Evolutionary conservation across 768 basidiomycete species (phyloP).

Genomic region (Pleurotus platypus): DNA sequence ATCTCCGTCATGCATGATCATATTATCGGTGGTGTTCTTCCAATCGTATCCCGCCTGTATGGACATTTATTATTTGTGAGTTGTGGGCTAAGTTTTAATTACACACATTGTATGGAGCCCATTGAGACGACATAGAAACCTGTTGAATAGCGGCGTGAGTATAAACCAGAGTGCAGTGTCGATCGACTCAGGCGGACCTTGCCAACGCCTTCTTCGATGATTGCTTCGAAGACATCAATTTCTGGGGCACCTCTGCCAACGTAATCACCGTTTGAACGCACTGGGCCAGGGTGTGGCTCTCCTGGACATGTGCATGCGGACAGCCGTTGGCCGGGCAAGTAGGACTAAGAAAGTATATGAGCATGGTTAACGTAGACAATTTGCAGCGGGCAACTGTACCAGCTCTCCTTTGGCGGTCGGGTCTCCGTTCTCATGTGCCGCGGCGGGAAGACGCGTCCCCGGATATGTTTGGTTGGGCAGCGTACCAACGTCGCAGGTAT

Average conservation of each 20-base stretch:
- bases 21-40: conserved; percentile 46
- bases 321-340: conserved; percentile 59
- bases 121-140: conserved; percentile 46
- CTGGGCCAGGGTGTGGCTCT: conserved; percentile 40
- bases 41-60: conserved; percentile 54
- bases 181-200: conserved; percentile 13
- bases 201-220: conserved; percentile 23
- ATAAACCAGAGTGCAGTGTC: background rate
- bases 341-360: conserved; percentile 36
- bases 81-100: conserved; percentile 17
- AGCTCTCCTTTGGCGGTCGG: conserved; percentile 33
- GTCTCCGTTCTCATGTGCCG: conserved; percentile 39
- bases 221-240: conserved; percentile 68
- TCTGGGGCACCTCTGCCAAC: conserved; percentile 66
- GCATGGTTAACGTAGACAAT: background rate
- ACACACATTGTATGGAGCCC: conserved; percentile 59
- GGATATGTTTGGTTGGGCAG: conserved; percentile 72
- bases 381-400: conserved; percentile 17
- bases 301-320: conserved; percentile 39
- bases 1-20: conserved; percentile 44
- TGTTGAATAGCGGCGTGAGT: background rate
- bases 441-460: conserved; percentile 44
- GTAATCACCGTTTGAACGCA: conserved; percentile 47
- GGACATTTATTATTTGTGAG: conserved; percentile 9
- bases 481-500: conserved; percentile 78